Evolutionary conservation across 306 rosid genomes (phyloP).

Genomic region (Trifolium fragiferum): DNA sequence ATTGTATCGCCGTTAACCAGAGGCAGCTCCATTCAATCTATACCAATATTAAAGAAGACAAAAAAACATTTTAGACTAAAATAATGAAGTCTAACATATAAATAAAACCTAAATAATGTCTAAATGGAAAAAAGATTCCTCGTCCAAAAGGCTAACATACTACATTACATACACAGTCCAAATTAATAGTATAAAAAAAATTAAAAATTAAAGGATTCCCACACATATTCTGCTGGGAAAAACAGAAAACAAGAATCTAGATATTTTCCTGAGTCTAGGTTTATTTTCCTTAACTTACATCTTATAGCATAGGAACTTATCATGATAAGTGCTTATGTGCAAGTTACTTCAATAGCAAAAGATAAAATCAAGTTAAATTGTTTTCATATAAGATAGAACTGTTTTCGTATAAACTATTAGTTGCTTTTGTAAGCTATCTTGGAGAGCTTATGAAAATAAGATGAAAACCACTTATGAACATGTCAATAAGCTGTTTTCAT

Average conservation of each 20-base stretch:
- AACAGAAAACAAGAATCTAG: not conserved
- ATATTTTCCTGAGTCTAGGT: not conserved
- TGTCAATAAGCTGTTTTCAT: no score
- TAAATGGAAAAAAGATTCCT: not conserved
- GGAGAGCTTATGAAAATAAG: no score
- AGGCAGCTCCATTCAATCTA: slow-evolving; percentile 60
- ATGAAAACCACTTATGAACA: no score
- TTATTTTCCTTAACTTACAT: not conserved
- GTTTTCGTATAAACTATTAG: no score
- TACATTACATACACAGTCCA: slow-evolving; percentile 3
- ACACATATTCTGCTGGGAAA: not conserved
- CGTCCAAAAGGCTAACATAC: not conserved
- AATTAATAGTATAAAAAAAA: slow-evolving; percentile 5
- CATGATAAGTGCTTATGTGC: no score
- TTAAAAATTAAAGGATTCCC: slow-evolving; percentile 5
- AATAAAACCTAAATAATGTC: not conserved
- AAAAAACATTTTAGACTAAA: slow-evolving; percentile 1
- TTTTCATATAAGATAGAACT: no score
- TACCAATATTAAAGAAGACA: not conserved
- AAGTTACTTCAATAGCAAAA: no score
- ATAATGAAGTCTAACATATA: not conserved
- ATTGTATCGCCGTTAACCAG: slow-evolving; percentile 38
- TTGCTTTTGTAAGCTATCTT: no score
- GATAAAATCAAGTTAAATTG: no score
- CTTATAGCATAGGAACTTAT: no score